Evolutionary conservation across 768 basidiomycete species (phyloP), one percentile per base, ranked within the genome.

Genomic region (Lactarius trivialis): DNA sequence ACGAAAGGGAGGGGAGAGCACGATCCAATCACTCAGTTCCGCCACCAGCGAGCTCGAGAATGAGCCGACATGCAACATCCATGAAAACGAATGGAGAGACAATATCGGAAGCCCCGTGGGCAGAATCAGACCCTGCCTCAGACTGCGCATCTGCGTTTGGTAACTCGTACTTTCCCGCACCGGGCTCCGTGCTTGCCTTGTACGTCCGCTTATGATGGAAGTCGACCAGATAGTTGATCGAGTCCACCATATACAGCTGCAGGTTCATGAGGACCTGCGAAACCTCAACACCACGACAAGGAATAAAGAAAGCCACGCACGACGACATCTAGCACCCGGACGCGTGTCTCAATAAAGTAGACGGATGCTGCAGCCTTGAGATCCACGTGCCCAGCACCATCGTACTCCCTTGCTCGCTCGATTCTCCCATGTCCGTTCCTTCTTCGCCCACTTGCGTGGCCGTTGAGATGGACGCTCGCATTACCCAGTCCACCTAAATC

Each of bases 201-300:
- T 98, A 97, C 56, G 93, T 90, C 71, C 93, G 94, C 73, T 97
- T 93, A 77, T 98, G 95, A 69, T 97, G 88, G 76, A 99, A 99
- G 72, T 98, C 96, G 60, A 99, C 97, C 32, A 99, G 82, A 75
- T 98, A 98, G 75, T 98, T 98, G 73, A 87, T 85, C 26, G 86
- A 86, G 71, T 99, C 96, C 21, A 99, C 93, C 81, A 92, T 90
- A 73, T 98, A 99, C 41, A 98, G 82, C 69, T 98, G 94, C 1
- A 99, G 82, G 73, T 99, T 97, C 94, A 98, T 98, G 37, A 97
- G 79, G 7, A 97, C 85, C 93, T 95, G 69, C 1, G 54, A 60
- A 41, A 7, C 41, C 4, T n/a, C 21, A 60, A 60, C 3, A 58
- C 34, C 53, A 58, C 52, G 43, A 17, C 28, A n/a, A 57, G 24